Conservation (phyloP, 805 yeast species). For the Saturnispora quitensis region DNA sequence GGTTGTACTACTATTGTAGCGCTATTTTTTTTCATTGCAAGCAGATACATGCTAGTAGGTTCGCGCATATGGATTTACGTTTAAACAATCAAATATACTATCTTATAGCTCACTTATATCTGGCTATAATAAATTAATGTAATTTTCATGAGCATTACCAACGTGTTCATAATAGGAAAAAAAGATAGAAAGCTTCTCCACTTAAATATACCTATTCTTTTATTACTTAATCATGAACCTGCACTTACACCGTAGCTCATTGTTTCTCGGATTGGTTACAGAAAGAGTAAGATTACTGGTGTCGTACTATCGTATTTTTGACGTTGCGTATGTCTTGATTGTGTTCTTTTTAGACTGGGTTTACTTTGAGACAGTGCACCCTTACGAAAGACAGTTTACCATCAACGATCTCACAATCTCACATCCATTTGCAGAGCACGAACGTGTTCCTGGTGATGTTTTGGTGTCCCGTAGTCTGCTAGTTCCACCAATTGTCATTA, state of each 20-base stretch:
- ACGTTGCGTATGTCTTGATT: conserved; percentile 16
- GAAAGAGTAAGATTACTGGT: not conserved
- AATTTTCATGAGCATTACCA: not conserved
- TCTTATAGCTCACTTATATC: not conserved
- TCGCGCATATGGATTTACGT: conserved; percentile 24
- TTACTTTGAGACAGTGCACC: conserved; percentile 31
- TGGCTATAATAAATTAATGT: not conserved
- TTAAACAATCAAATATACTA: not conserved
- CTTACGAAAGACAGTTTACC: conserved; percentile 72
- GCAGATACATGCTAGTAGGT: conserved; percentile 13
- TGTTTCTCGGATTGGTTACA: not conserved
- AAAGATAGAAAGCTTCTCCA: not conserved
- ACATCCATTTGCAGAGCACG: conserved; percentile 72
- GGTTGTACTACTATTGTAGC: conserved; percentile 19
- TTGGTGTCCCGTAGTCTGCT: conserved; percentile 46
- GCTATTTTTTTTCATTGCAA: conserved; percentile 9
- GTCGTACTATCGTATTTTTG: conserved; percentile 22
- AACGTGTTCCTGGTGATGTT: conserved; percentile 53
- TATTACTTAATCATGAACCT: not conserved
- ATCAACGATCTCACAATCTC: conserved; percentile 68
- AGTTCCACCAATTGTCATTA: conserved; percentile 34
- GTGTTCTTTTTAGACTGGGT: conserved; percentile 18
- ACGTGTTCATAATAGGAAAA: not conserved
- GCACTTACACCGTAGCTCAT: not conserved
- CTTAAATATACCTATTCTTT: not conserved